phyloP scores from a whole-genome alignment of 208 protist species.

The Porcisia deanei region DNA sequence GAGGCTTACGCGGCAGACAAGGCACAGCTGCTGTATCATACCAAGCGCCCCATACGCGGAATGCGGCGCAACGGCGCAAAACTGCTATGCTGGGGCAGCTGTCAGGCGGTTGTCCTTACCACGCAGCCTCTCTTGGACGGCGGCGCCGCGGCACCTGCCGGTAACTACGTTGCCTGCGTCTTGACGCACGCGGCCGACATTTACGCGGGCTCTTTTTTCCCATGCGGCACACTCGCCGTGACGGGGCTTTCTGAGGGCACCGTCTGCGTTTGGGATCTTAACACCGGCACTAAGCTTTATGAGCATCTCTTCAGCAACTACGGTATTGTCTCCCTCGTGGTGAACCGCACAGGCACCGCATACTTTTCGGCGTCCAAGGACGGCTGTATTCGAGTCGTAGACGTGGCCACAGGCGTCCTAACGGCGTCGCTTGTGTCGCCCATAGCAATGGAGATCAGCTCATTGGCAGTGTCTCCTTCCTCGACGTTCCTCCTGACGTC shows the following conservation, averaged over 20 bases:
- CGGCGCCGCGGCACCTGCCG: background rate
- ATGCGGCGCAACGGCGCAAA: conserved; percentile 43
- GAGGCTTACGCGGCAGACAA: conserved; percentile 14
- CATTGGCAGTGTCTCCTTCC: conserved; percentile 74
- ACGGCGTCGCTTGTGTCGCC: conserved; percentile 69
- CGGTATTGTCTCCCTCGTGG: conserved; percentile 59
- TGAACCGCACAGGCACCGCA: conserved; percentile 64
- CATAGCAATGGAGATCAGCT: conserved; percentile 67
- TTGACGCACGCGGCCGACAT: conserved; percentile 69
- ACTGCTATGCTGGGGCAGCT: conserved; percentile 74
- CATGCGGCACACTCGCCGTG: conserved; percentile 67
- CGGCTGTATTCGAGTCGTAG: conserved; percentile 71
- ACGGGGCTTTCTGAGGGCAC: conserved; percentile 83
- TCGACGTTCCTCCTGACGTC: conserved; percentile 70
- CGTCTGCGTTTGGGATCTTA: conserved; percentile 73
- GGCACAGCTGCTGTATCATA: conserved; percentile 42
- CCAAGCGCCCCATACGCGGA: conserved; percentile 49
- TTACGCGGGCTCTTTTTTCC: conserved; percentile 73
- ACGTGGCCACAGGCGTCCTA: conserved; percentile 70
- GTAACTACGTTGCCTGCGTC: conserved; percentile 35
- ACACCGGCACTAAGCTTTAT: conserved; percentile 58
- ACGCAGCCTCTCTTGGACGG: conserved; percentile 35
- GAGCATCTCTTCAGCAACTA: conserved; percentile 65
- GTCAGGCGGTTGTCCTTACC: conserved; percentile 59
- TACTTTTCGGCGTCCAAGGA: conserved; percentile 85